Conservation (phyloP, 331 rosid genomes). For the Rosa hybrid region DNA sequence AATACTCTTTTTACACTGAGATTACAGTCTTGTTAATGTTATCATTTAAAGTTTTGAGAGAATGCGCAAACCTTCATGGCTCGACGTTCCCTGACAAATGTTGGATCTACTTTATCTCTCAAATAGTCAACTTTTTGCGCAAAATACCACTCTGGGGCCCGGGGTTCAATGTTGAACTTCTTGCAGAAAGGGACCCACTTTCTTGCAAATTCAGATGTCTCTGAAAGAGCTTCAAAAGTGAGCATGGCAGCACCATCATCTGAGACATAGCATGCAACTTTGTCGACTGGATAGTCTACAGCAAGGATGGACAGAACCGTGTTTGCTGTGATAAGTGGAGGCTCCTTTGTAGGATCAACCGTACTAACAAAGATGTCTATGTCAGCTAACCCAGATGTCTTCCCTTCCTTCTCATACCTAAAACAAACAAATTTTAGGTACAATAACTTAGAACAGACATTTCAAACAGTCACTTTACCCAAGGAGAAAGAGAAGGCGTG, state of each 20-base stretch:
- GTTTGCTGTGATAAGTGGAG: constrained; percentile 89
- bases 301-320: constrained; percentile 82
- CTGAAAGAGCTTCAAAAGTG: constrained; percentile 80
- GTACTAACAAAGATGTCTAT: constrained; percentile 77
- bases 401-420: constrained; percentile 82
- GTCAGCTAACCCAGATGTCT: constrained; percentile 57
- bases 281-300: constrained; percentile 76
- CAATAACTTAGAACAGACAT: neutral
- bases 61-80: constrained; percentile 69
- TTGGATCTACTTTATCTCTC: constrained; percentile 64
- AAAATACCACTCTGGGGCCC: constrained; percentile 95
- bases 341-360: constrained; percentile 70
- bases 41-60: neutral
- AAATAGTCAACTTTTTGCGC: constrained; percentile 70
- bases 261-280: constrained; percentile 80
- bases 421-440: neutral
- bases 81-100: constrained; percentile 73
- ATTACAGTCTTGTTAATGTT: neutral
- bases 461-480: neutral
- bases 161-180: constrained; percentile 73
- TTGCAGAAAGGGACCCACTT: constrained; percentile 93
- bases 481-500: constrained; percentile 11
- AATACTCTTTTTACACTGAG: neutral
- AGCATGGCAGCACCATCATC: constrained; percentile 93
- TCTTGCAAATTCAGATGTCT: constrained; percentile 82